These are phyloP conservation scores for Candida peoriensis DNA, from an alignment of 805 yeast species.

Conservation along the genomic window DNA sequence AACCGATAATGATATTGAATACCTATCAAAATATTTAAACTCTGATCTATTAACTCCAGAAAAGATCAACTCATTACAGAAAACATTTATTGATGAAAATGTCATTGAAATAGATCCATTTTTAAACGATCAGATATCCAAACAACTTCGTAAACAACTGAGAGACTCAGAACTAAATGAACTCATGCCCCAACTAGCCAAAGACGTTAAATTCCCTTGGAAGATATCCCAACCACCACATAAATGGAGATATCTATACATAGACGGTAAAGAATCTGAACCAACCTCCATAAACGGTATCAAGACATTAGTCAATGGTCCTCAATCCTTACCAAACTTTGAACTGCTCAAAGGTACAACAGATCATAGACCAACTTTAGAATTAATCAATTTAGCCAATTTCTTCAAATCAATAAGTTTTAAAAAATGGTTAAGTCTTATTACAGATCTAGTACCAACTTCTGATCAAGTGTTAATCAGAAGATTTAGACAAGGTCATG, in stretches of 20 bases:
- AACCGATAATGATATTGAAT: conserved; percentile 36
- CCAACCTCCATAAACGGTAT: conserved; percentile 27
- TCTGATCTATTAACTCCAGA: conserved; percentile 39
- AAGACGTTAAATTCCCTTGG: conserved; percentile 72
- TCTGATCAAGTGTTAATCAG: conserved; percentile 70
- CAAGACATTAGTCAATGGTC: conserved; percentile 28
- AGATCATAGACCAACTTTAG: conserved; percentile 28
- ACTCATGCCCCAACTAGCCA: conserved; percentile 49
- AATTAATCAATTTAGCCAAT: conserved; percentile 47
- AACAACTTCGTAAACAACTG: conserved; percentile 39
- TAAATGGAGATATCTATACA: conserved; percentile 78
- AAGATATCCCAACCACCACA: conserved; percentile 90
- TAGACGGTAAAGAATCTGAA: conserved; percentile 55
- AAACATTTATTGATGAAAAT: conserved; percentile 60
- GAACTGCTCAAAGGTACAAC: conserved; percentile 23
- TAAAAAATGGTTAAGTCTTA: conserved; percentile 57
- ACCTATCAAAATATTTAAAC: conserved; percentile 52
- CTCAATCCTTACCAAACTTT: conserved; percentile 57
- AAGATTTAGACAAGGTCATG: conserved; percentile 92
- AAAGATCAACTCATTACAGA: conserved; percentile 39
- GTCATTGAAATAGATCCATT: conserved; percentile 62
- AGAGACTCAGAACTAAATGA: conserved; percentile 57
- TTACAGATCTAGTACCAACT: conserved; percentile 59
- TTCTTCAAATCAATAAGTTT: conserved; percentile 60
- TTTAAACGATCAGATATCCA: conserved; percentile 51